These are phyloP conservation scores for Saccharomycopsis lassenensis DNA, from an alignment of 805 yeast species.

Conservation along the genomic window DNA sequence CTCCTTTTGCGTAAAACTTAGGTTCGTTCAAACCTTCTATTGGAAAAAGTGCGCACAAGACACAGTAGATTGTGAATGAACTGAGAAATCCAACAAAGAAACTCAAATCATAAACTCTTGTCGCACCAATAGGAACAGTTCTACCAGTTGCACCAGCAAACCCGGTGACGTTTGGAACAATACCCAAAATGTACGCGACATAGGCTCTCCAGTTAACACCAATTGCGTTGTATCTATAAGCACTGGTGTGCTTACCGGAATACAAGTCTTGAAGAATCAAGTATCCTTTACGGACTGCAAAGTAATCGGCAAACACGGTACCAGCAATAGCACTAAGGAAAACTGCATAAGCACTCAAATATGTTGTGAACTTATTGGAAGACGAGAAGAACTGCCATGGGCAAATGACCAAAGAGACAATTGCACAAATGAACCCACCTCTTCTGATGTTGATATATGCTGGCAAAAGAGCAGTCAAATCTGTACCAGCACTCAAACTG, in stretches of 20 bases:
- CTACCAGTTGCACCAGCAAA: constrained; percentile 75
- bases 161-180: constrained; percentile 76
- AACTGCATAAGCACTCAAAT: constrained; percentile 70
- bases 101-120: constrained; percentile 58
- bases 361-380: constrained; percentile 66
- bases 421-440: constrained; percentile 71
- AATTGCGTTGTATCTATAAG: constrained; percentile 47
- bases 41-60: constrained; percentile 44
- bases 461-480: constrained; percentile 56
- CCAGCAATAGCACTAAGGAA: constrained; percentile 81
- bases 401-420: constrained; percentile 56
- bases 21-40: constrained; percentile 33
- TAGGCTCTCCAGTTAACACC: constrained; percentile 84
- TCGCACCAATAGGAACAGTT: constrained; percentile 73
- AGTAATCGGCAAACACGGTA: constrained; percentile 57
- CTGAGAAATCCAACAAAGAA: constrained; percentile 67
- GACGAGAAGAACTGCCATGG: constrained; percentile 75
- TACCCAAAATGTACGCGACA: constrained; percentile 69
- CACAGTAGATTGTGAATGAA: constrained; percentile 43
- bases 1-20: constrained; percentile 33
- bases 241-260: constrained; percentile 30
- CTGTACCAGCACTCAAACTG: constrained; percentile 63
- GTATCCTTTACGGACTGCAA: constrained; percentile 62
- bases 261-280: constrained; percentile 56
- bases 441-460: constrained; percentile 62